Evolutionary conservation across 1,284 basidiomycete genomes (phyloP).

Genomic region (Ceratobasidium sp.): DNA sequence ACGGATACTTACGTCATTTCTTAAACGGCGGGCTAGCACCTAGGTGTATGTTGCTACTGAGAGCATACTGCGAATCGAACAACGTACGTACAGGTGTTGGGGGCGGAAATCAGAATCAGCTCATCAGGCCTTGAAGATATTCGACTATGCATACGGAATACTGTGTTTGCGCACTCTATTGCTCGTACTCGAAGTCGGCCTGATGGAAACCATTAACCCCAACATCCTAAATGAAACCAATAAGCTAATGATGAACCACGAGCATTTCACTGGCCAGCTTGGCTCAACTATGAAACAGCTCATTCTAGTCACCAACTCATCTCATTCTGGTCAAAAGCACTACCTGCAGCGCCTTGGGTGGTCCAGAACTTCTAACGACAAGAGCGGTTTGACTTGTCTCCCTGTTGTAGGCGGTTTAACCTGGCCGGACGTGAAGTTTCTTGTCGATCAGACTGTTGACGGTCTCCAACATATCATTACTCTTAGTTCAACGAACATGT

Average conservation of each 20-base stretch:
- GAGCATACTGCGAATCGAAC: constrained; percentile 8
- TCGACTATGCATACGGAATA: constrained; percentile 1
- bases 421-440: not conserved
- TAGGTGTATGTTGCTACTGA: constrained; percentile 1
- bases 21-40: not conserved
- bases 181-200: constrained; percentile 3
- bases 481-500: not conserved
- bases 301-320: not conserved
- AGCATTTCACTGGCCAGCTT: not conserved
- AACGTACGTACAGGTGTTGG: not conserved
- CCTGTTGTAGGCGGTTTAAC: constrained; percentile 9
- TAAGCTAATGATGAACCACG: not conserved
- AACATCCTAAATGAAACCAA: not conserved
- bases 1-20: not conserved
- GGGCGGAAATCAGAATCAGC: not conserved
- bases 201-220: not conserved
- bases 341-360: not conserved
- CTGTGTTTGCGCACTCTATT: not conserved
- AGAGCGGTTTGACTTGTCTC: not conserved
- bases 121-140: not conserved
- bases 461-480: not conserved
- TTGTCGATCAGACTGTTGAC: not conserved
- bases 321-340: not conserved
- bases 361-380: not conserved
- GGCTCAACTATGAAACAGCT: not conserved